These are phyloP conservation scores for Candida neerlandica DNA, from an alignment of 1,139 yeast species.

Conservation along the genomic window DNA sequence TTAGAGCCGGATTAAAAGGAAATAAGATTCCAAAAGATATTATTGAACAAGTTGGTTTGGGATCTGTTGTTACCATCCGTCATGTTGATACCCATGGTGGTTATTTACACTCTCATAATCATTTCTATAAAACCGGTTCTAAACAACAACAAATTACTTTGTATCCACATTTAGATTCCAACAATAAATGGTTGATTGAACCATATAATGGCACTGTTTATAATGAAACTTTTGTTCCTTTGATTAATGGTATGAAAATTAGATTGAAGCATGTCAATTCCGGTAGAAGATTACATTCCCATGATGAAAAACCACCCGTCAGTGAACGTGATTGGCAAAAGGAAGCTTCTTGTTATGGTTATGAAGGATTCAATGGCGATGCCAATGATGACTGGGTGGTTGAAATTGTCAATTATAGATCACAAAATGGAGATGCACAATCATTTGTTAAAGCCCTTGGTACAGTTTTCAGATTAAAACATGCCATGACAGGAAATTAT, in stretches of 20 bases:
- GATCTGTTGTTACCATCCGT: slow-evolving; percentile 77
- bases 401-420: slow-evolving; percentile 69
- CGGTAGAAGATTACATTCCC: slow-evolving; percentile 87
- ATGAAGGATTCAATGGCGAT: slow-evolving; percentile 88
- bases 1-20: slow-evolving; percentile 76
- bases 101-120: slow-evolving; percentile 89
- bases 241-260: slow-evolving; percentile 77
- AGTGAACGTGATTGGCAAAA: slow-evolving; percentile 94
- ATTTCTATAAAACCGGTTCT: slow-evolving; percentile 86
- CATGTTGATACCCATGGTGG: slow-evolving; percentile 91
- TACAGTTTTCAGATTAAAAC: slow-evolving; percentile 83
- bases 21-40: slow-evolving; percentile 69
- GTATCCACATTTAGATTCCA: slow-evolving; percentile 88
- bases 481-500: slow-evolving; percentile 87
- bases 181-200: slow-evolving; percentile 85
- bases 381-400: slow-evolving; percentile 93
- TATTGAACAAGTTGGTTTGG: slow-evolving; percentile 83
- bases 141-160: slow-evolving; percentile 93
- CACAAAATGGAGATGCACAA: slow-evolving; percentile 61
- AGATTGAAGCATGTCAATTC: slow-evolving; percentile 74
- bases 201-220: slow-evolving; percentile 54
- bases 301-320: slow-evolving; percentile 93
- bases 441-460: slow-evolving; percentile 73
- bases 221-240: slow-evolving; percentile 57
- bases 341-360: slow-evolving; percentile 92